Evolutionary conservation across 2,329 filamentous ascomycete genomes (phyloP).

Genomic region (Hansfordia pulvinata): DNA sequence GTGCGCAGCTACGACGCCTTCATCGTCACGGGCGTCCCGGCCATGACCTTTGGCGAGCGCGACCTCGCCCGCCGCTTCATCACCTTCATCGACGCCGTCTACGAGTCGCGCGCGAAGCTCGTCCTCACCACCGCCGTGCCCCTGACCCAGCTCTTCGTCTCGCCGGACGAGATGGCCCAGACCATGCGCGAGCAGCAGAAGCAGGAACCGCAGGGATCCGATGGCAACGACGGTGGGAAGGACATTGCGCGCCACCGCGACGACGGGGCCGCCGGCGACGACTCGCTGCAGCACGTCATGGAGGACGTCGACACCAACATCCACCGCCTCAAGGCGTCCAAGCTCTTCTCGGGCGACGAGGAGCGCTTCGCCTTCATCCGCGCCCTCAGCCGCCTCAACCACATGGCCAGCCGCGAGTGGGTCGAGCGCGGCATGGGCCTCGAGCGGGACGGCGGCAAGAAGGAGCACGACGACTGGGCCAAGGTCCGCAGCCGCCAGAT

Average conservation of each 20-base stretch:
- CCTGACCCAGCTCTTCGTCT: constrained; percentile 74
- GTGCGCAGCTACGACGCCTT: constrained; percentile 85
- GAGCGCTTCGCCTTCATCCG: constrained; percentile 93
- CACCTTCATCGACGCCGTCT: constrained; percentile 93
- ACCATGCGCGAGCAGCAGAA: constrained; percentile 44
- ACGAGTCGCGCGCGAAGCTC: constrained; percentile 85
- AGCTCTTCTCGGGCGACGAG: constrained; percentile 86
- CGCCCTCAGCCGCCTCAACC: constrained; percentile 67
- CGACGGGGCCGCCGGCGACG: constrained; percentile 30
- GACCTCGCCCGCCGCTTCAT: constrained; percentile 90
- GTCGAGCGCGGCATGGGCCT: constrained; percentile 68
- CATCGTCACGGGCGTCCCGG: constrained; percentile 79
- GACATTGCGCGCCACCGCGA: constrained; percentile 26
- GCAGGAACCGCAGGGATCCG: no score
- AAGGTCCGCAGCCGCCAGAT: constrained; percentile 54
- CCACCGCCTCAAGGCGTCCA: constrained; percentile 69
- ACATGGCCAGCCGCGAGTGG: constrained; percentile 95
- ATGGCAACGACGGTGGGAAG: no score
- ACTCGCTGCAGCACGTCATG: constrained; percentile 68
- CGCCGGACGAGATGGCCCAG: constrained; percentile 54
- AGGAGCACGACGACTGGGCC: constrained; percentile 50
- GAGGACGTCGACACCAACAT: constrained; percentile 81
- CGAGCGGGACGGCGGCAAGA: constrained; percentile 49
- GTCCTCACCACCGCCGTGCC: constrained; percentile 85
- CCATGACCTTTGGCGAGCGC: constrained; percentile 75